Evolutionary conservation across 345 rosid genomes (phyloP).

Genomic region (Trapa bicornis): DNA sequence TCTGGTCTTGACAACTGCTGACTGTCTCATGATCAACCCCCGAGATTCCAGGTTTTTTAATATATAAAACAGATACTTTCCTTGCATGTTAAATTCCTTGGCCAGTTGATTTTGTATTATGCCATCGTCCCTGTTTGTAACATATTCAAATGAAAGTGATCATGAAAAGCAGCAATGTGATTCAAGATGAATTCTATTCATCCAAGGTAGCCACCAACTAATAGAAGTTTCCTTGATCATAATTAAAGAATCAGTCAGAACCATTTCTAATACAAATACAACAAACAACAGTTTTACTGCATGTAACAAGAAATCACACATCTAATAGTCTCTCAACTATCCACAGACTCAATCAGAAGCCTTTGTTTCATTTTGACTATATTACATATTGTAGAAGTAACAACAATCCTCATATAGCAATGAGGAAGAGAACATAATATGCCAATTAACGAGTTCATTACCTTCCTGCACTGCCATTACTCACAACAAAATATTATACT

Average conservation of each 20-base stretch:
- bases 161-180: background rate
- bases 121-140: slow-evolving; percentile 45
- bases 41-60: slow-evolving; percentile 62
- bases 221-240: background rate
- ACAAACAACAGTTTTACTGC: background rate
- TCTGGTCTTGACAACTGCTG: slow-evolving; percentile 61
- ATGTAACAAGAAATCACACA: no score
- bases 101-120: slow-evolving; percentile 65
- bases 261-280: background rate
- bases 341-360: no score
- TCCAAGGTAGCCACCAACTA: background rate
- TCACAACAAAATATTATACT: no score
- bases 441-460: no score
- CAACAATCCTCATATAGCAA: no score
- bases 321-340: no score
- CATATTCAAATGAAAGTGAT: background rate
- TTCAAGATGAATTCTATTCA: background rate
- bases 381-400: no score
- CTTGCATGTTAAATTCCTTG: slow-evolving; percentile 64
- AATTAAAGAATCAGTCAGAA: background rate
- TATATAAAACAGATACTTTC: slow-evolving; percentile 57
- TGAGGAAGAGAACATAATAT: no score
- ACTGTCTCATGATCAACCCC: slow-evolving; percentile 59
- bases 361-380: no score
- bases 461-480: no score